phyloP scores from a whole-genome alignment of 352 stramenopile species.

The Pilasporangium apinafurcum region DNA sequence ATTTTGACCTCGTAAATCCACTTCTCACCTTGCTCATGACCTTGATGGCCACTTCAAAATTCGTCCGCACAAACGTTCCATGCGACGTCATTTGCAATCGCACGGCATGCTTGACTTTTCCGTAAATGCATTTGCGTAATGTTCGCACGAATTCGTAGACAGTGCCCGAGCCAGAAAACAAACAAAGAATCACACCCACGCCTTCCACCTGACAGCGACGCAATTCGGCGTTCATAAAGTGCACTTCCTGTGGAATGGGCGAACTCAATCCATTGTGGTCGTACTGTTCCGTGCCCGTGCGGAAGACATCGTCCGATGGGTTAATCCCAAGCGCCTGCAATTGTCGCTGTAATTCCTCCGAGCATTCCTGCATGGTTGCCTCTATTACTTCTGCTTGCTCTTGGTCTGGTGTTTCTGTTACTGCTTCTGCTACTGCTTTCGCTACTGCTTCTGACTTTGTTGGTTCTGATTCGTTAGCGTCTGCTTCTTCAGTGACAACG shows the following conservation, averaged over 20 bases:
- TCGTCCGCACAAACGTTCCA: constrained; percentile 74
- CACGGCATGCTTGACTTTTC: constrained; percentile 85
- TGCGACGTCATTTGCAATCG: constrained; percentile 68
- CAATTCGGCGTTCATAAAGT: constrained; percentile 83
- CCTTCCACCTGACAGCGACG: constrained; percentile 69
- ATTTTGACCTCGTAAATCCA: too few relatives aligned
- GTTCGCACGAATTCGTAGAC: constrained; percentile 86
- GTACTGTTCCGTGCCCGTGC: constrained; percentile 66
- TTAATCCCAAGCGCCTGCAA: constrained; percentile 77
- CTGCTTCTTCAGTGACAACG: too few relatives aligned
- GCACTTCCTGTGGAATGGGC: constrained; percentile 81
- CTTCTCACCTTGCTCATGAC: constrained; percentile 80
- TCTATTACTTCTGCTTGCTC: too few relatives aligned
- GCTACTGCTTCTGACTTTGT: too few relatives aligned
- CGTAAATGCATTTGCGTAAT: constrained; percentile 84
- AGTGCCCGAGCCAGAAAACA: constrained; percentile 75
- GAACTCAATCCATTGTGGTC: constrained; percentile 77
- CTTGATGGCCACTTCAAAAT: constrained; percentile 81
- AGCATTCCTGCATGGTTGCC: constrained; percentile 42
- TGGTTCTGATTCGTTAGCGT: too few relatives aligned
- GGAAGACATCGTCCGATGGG: constrained; percentile 76
- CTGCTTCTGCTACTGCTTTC: too few relatives aligned
- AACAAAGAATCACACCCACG: constrained; percentile 63
- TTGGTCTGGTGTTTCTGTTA: too few relatives aligned
- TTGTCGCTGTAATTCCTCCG: constrained; percentile 69